Evolutionary conservation across 495 filamentous ascomycete genomes (phyloP).

Genomic region (Penicillium dipodomyicola): DNA sequence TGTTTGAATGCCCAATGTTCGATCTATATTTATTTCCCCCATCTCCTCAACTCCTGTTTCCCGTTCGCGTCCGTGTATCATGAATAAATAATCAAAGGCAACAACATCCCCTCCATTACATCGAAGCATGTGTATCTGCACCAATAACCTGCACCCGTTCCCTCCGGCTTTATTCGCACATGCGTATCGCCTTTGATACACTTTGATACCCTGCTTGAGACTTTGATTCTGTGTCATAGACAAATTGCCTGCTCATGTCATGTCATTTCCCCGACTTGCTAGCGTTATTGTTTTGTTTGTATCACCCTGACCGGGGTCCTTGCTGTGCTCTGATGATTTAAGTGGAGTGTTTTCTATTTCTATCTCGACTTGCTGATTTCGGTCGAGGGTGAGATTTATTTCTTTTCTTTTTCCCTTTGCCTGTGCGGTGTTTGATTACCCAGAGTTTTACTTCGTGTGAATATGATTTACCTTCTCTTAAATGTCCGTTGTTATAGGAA

Average conservation of each 20-base stretch:
- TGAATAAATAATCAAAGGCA: slow-evolving; percentile 17
- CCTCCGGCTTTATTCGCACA: slow-evolving; percentile 5
- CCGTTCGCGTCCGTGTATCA: slow-evolving; percentile 14
- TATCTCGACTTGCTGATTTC: not conserved
- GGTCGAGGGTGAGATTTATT: not conserved
- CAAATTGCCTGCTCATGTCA: slow-evolving; percentile 21
- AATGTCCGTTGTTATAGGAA: not conserved
- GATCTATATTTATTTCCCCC: slow-evolving; percentile 7
- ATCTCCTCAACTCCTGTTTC: slow-evolving; percentile 7
- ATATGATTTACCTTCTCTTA: slow-evolving; percentile 15
- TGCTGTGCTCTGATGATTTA: slow-evolving; percentile 10
- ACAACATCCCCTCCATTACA: not conserved
- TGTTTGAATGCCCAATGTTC: slow-evolving; percentile 9
- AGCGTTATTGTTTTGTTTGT: slow-evolving; percentile 9
- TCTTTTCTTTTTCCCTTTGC: not conserved
- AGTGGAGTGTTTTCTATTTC: not conserved
- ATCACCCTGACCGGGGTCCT: not conserved
- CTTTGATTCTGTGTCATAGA: slow-evolving; percentile 25
- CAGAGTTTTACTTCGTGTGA: slow-evolving; percentile 19
- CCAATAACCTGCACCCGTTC: slow-evolving; percentile 2
- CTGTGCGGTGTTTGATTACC: slow-evolving; percentile 12
- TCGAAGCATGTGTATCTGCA: slow-evolving; percentile 9
- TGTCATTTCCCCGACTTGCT: slow-evolving; percentile 4
- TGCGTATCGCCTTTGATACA: slow-evolving; percentile 10
- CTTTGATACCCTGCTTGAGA: slow-evolving; percentile 10